These are phyloP conservation scores for Mycena crocata DNA, from an alignment of 768 basidiomycete genomes.

Conservation along the genomic window DNA sequence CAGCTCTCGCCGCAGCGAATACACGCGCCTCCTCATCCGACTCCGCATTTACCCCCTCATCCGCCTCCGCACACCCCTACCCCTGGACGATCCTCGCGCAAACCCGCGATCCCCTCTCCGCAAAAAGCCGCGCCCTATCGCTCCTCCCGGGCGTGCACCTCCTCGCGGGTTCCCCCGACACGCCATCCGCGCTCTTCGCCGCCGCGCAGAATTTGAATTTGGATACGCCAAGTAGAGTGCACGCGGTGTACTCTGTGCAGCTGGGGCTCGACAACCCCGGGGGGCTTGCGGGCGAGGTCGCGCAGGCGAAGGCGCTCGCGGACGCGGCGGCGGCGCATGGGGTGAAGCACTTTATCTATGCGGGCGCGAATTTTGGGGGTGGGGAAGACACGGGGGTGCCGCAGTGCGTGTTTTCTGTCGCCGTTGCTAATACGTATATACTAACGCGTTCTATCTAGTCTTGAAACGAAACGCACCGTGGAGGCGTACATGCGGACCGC, in stretches of 20 bases:
- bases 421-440: not conserved
- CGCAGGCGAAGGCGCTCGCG: conserved; percentile 9
- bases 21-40: conserved; percentile 2
- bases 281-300: conserved; percentile 10
- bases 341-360: conserved; percentile 19
- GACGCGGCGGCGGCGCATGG: conserved; percentile 18
- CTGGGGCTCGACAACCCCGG: conserved; percentile 23
- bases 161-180: conserved; percentile 1
- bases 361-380: conserved; percentile 16
- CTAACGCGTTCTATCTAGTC: not conserved
- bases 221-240: conserved; percentile 5
- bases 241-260: conserved; percentile 28
- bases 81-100: conserved; percentile 28
- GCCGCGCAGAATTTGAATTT: no score
- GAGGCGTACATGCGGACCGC: conserved; percentile 13
- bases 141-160: conserved; percentile 16
- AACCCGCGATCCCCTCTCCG: conserved; percentile 2
- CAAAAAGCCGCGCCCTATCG: conserved; percentile 20
- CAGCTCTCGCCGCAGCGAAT: not conserved
- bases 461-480: conserved; percentile 11
- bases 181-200: conserved; percentile 16
- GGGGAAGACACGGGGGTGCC: conserved; percentile 6
- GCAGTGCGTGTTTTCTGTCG: conserved; percentile 12
- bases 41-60: not conserved
- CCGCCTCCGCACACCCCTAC: not conserved